These are phyloP conservation scores for Stephania yunnanensis DNA, from an alignment of 164 flowering plant species.

Conservation along the genomic window DNA sequence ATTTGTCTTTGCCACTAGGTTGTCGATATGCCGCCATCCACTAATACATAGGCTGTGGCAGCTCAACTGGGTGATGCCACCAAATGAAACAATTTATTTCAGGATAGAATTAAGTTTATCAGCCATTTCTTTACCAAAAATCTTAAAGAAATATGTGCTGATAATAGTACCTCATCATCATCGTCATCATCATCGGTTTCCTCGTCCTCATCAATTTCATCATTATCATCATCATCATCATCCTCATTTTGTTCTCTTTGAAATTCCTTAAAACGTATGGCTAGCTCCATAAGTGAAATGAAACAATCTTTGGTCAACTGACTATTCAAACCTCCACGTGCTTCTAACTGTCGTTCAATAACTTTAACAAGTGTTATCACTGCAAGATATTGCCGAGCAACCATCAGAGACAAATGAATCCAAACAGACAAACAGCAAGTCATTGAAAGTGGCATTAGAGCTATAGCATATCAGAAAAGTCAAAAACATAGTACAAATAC, in stretches of 20 bases:
- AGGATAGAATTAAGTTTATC: too few relatives aligned
- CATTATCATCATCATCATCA: conserved; percentile 30
- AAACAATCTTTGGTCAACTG: conserved; percentile 39
- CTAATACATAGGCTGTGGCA: too few relatives aligned
- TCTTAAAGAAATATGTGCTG: conserved; percentile 2
- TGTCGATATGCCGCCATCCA: too few relatives aligned
- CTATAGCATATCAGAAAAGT: conserved; percentile 5
- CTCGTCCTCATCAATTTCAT: conserved; percentile 28
- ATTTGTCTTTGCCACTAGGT: too few relatives aligned
- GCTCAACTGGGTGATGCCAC: too few relatives aligned
- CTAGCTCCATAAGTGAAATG: conserved; percentile 46
- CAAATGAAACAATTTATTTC: too few relatives aligned
- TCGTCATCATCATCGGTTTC: conserved; percentile 32
- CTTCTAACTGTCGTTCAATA: conserved; percentile 42
- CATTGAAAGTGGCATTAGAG: too few relatives aligned
- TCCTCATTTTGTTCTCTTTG: conserved; percentile 30
- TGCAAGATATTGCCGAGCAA: conserved; percentile 18
- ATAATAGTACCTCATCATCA: conserved; percentile 38
- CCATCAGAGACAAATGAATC: too few relatives aligned
- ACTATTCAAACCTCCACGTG: conserved; percentile 17
- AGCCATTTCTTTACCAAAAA: too few relatives aligned
- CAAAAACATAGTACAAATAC: neutral
- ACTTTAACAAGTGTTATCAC: conserved; percentile 48
- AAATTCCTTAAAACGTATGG: conserved; percentile 42
- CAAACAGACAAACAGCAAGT: too few relatives aligned